Conservation (phyloP, 2,329 filamentous ascomycete species). For the Diaporthe sp. region DNA sequence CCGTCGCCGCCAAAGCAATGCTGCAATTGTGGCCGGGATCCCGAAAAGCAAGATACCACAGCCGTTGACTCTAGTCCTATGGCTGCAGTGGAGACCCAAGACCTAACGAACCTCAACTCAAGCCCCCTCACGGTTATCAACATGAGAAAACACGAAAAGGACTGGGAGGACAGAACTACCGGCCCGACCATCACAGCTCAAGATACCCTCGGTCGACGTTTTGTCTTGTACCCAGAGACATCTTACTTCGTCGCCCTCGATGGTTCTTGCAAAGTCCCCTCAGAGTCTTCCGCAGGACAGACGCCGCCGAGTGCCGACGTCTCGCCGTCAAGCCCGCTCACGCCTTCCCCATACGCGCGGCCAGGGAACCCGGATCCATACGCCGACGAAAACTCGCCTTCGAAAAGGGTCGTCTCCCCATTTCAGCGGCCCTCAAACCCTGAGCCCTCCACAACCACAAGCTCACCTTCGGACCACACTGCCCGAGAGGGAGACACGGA, state of each 20-base stretch:
- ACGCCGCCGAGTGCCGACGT: background rate
- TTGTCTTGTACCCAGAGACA: conserved; percentile 16
- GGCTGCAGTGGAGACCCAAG: background rate
- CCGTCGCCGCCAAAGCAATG: background rate
- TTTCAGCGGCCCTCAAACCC: background rate
- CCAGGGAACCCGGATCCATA: conserved; percentile 28
- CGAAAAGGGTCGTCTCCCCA: conserved; percentile 8
- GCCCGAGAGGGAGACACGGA: background rate
- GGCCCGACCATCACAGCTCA: conserved; percentile 8
- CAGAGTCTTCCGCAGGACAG: background rate
- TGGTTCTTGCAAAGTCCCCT: background rate
- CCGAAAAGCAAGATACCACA: background rate
- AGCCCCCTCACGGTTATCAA: conserved; percentile 23
- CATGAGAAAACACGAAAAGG: background rate
- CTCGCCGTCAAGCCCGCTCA: background rate
- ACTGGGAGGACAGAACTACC: background rate
- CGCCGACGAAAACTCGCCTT: conserved; percentile 7
- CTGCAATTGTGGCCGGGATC: conserved; percentile 25
- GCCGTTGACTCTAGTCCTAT: background rate
- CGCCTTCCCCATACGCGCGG: conserved; percentile 2
- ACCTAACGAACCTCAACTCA: background rate
- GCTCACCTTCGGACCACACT: background rate
- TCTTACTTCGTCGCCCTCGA: conserved; percentile 17
- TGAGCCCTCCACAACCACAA: background rate
- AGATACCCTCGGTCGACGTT: conserved; percentile 22